A percentile compares a stretch with the other conserved stretches of the same genome.
Evolutionary conservation across 1,284 basidiomycete genomes (phyloP).

Genomic region (Bjerkandera adusta): DNA sequence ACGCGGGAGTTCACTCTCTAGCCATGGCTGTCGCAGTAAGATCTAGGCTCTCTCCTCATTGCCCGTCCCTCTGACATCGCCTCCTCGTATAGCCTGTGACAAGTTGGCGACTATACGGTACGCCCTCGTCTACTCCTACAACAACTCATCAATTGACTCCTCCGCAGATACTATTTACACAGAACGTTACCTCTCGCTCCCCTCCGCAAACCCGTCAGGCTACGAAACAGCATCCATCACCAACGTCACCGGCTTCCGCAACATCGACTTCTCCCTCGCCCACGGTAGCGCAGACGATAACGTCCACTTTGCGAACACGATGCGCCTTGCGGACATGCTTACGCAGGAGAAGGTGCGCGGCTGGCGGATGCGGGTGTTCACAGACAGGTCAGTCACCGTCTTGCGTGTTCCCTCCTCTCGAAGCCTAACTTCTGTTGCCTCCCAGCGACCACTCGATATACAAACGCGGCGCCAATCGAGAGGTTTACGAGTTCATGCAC

Average conservation of each 20-base stretch:
- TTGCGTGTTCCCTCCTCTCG: slow-evolving; percentile 1
- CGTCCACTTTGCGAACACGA: slow-evolving; percentile 90
- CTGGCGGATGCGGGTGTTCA: slow-evolving; percentile 94
- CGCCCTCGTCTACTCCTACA: slow-evolving; percentile 20
- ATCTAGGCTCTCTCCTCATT: slow-evolving; percentile 16
- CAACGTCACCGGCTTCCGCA: slow-evolving; percentile 80
- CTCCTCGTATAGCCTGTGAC: slow-evolving; percentile 63
- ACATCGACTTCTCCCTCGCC: slow-evolving; percentile 80
- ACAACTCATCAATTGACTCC: background rate
- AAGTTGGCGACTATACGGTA: slow-evolving; percentile 84
- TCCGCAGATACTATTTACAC: slow-evolving; percentile 82
- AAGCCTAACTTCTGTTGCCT: background rate
- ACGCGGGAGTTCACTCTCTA: slow-evolving; percentile 82
- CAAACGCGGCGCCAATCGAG: slow-evolving; percentile 74
- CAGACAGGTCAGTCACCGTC: slow-evolving; percentile 69
- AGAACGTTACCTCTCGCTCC: slow-evolving; percentile 95
- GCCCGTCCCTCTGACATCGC: background rate
- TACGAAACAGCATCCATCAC: slow-evolving; percentile 86
- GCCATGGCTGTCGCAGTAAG: slow-evolving; percentile 87
- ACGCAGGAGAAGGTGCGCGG: slow-evolving; percentile 73
- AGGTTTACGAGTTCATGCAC: slow-evolving; percentile 87
- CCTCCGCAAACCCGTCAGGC: slow-evolving; percentile 72
- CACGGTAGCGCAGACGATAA: slow-evolving; percentile 96
- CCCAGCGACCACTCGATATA: slow-evolving; percentile 76
- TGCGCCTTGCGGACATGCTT: slow-evolving; percentile 89